phyloP scores from a whole-genome alignment of 1,284 basidiomycete species.

The Cryptococcus neoformans region DNA sequence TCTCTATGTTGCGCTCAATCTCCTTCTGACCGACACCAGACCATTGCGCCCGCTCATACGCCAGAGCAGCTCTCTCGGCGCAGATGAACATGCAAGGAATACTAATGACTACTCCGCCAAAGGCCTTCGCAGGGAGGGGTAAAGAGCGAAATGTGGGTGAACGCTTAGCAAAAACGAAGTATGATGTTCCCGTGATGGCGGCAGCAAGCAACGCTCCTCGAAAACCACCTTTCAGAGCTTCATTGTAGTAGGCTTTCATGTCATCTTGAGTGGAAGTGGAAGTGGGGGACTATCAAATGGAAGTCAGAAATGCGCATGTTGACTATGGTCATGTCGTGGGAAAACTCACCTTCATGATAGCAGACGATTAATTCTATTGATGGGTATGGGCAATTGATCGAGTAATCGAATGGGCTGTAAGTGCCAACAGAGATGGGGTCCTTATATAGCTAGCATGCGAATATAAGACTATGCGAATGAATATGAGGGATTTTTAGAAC shows the following conservation, averaged over 20 bases:
- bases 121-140: constrained; percentile 69
- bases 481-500: too few relatives aligned
- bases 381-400: too few relatives aligned
- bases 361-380: too few relatives aligned
- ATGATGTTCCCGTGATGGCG: constrained; percentile 52
- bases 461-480: too few relatives aligned
- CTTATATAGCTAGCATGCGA: too few relatives aligned
- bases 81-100: constrained; percentile 69
- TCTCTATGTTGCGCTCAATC: constrained; percentile 57
- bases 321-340: too few relatives aligned
- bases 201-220: constrained; percentile 34
- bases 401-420: too few relatives aligned
- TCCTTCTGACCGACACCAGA: constrained; percentile 59
- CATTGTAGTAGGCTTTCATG: constrained; percentile 28
- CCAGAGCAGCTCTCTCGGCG: constrained; percentile 73
- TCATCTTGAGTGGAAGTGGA: constrained; percentile 17
- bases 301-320: too few relatives aligned
- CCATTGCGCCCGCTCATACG: constrained; percentile 70
- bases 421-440: too few relatives aligned
- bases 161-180: constrained; percentile 59
- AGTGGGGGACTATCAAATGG: too few relatives aligned
- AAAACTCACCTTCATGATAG: too few relatives aligned
- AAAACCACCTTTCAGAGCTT: constrained; percentile 36
- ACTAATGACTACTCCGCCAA: constrained; percentile 64
- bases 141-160: constrained; percentile 65